Percentiles rank a stretch among this genome's conserved stretches.
These are phyloP conservation scores for Corniculantispora saksenae DNA, from an alignment of 2,329 filamentous ascomycete genomes.

Conservation along the genomic window DNA sequence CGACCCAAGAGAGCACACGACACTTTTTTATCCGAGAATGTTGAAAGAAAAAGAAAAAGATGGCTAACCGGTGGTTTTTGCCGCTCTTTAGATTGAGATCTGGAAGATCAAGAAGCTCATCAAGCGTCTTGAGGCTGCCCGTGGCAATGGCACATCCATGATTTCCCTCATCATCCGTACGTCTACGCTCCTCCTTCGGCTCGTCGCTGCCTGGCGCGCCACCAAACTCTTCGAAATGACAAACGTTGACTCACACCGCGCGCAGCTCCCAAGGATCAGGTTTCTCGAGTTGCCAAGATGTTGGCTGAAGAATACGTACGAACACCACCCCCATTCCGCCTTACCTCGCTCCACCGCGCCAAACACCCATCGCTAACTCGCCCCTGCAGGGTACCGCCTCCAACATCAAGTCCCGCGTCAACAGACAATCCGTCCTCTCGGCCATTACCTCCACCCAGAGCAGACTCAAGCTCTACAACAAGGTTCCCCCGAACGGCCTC, in stretches of 20 bases:
- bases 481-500: slow-evolving; percentile 94
- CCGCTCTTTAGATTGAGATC: slow-evolving; percentile 63
- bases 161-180: slow-evolving; percentile 98
- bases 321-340: slow-evolving; percentile 24
- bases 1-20: not conserved
- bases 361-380: slow-evolving; percentile 14
- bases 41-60: not conserved
- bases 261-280: slow-evolving; percentile 92
- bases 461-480: slow-evolving; percentile 98
- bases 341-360: not conserved
- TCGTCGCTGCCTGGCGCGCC: not conserved
- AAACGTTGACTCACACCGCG: slow-evolving; percentile 9
- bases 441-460: slow-evolving; percentile 99
- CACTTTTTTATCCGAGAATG: not conserved
- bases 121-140: slow-evolving; percentile 94
- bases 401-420: slow-evolving; percentile 99
- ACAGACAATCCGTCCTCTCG: slow-evolving; percentile 94
- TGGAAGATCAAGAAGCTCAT: slow-evolving; percentile 99
- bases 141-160: slow-evolving; percentile 99
- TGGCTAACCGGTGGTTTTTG: slow-evolving; percentile 8
- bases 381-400: slow-evolving; percentile 83
- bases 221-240: not conserved
- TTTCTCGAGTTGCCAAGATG: slow-evolving; percentile 97
- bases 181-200: slow-evolving; percentile 36
- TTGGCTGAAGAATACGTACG: slow-evolving; percentile 99